These are phyloP conservation scores for Pseudozyma thailandica DNA, from an alignment of 1,284 basidiomycete genomes.

Conservation along the genomic window DNA sequence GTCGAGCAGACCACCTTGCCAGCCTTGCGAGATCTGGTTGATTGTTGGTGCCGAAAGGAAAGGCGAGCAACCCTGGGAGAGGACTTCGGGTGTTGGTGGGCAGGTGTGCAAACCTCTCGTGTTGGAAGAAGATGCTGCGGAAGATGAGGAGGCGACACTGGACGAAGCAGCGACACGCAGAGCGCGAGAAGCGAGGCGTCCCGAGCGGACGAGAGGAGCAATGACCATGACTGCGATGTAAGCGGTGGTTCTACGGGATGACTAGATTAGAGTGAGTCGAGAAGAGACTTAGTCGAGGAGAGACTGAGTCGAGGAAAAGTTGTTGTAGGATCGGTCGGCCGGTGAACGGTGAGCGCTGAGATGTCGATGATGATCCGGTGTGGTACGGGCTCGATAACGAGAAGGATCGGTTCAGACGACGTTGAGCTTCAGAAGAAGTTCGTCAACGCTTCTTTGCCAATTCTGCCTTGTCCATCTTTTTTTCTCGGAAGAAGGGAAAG, in stretches of 20 bases:
- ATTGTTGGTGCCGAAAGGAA: conserved; percentile 59
- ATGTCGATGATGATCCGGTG: neutral
- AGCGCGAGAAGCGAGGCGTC: conserved; percentile 27
- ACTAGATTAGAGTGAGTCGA: neutral
- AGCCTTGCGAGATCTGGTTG: conserved; percentile 56
- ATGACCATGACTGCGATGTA: conserved; percentile 23
- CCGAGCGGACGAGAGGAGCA: conserved; percentile 29
- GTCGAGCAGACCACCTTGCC: conserved; percentile 63
- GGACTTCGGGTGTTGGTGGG: conserved; percentile 49
- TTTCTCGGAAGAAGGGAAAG: conserved; percentile 31
- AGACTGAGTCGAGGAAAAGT: neutral
- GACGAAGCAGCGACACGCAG: conserved; percentile 11
- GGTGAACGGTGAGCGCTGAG: neutral
- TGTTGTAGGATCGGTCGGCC: too few species aligned
- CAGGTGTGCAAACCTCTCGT: conserved; percentile 48
- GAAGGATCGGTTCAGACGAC: conserved; percentile 2
- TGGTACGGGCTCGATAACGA: neutral
- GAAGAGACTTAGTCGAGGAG: neutral
- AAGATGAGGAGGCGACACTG: conserved; percentile 13
- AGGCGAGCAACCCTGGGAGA: conserved; percentile 58
- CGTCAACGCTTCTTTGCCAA: conserved; percentile 8
- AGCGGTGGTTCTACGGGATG: neutral
- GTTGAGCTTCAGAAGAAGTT: conserved; percentile 6
- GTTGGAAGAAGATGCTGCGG: conserved; percentile 15
- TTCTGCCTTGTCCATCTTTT: conserved; percentile 6